phyloP scores from a whole-genome alignment of 768 basidiomycete genomes.

The Candolleomyces aberdarensis region DNA sequence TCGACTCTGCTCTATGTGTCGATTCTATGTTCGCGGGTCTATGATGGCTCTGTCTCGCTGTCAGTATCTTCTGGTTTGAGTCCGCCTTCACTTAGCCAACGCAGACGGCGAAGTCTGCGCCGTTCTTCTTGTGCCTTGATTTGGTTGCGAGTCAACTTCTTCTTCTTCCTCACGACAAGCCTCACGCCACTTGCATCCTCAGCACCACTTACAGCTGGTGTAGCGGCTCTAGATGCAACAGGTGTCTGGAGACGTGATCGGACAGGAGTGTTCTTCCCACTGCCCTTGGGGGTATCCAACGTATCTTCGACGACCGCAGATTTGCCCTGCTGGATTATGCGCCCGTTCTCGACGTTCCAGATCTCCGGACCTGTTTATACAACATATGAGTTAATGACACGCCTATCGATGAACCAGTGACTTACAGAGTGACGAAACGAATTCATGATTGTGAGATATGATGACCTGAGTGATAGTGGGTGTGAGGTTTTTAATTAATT shows the following conservation, averaged over 20 bases:
- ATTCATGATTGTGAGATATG: slow-evolving; percentile 94
- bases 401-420: slow-evolving; percentile 14
- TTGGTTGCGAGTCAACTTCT: slow-evolving; percentile 89
- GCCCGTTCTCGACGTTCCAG: slow-evolving; percentile 89
- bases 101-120: slow-evolving; percentile 70
- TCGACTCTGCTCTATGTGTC: not conserved
- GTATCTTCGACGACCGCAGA: slow-evolving; percentile 84
- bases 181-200: slow-evolving; percentile 47
- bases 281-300: slow-evolving; percentile 60
- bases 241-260: slow-evolving; percentile 72
- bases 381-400: slow-evolving; percentile 2
- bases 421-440: slow-evolving; percentile 78
- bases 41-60: slow-evolving; percentile 37
- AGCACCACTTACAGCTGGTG: slow-evolving; percentile 77
- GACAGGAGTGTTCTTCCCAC: slow-evolving; percentile 66
- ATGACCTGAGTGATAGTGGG: slow-evolving; percentile 57
- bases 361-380: slow-evolving; percentile 73
- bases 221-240: slow-evolving; percentile 63
- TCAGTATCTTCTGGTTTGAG: slow-evolving; percentile 83
- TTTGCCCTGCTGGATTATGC: slow-evolving; percentile 87
- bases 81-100: slow-evolving; percentile 83
- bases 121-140: slow-evolving; percentile 87
- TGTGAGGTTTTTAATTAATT: slow-evolving; percentile 12
- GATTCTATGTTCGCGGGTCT: not conserved
- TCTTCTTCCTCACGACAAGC: slow-evolving; percentile 68